Conservation (phyloP, 441 rosid genomes). For the Syzygium syzygioides region DNA sequence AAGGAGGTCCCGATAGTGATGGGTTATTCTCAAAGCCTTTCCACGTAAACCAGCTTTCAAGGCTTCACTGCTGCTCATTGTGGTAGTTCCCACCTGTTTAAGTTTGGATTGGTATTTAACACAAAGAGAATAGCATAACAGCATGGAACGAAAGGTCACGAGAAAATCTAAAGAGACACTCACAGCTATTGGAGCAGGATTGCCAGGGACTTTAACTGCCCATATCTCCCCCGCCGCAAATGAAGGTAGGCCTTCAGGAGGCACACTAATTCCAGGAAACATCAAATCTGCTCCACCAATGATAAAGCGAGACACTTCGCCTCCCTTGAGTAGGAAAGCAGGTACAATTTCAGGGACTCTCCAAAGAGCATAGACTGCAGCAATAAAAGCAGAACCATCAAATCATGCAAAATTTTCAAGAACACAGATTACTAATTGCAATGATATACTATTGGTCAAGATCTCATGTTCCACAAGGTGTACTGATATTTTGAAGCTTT, state of each 20-base stretch:
- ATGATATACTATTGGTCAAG: background rate
- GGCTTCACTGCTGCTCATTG: conserved; percentile 75
- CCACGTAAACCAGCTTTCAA: conserved; percentile 87
- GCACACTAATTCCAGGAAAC: conserved; percentile 84
- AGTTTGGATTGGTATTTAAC: conserved; percentile 6
- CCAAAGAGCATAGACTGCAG: conserved; percentile 93
- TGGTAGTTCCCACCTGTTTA: conserved; percentile 75
- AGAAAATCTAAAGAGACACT: conserved; percentile 10
- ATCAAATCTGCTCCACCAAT: conserved; percentile 98
- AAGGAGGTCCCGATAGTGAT: conserved; percentile 74
- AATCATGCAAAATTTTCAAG: background rate
- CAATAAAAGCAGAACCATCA: background rate
- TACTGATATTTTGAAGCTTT: background rate
- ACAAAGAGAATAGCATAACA: background rate
- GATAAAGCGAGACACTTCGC: conserved; percentile 83
- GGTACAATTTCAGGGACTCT: conserved; percentile 78
- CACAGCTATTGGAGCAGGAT: conserved; percentile 85
- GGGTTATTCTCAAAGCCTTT: conserved; percentile 81
- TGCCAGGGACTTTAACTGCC: conserved; percentile 97
- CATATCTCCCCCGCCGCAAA: conserved; percentile 78
- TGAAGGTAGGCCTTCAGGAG: conserved; percentile 60
- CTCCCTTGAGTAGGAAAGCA: conserved; percentile 74
- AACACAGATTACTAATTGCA: background rate
- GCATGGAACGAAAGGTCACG: background rate
- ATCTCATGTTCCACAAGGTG: background rate